Conservation (phyloP, 2,329 filamentous ascomycete genomes). For the Penicillium sp. region DNA sequence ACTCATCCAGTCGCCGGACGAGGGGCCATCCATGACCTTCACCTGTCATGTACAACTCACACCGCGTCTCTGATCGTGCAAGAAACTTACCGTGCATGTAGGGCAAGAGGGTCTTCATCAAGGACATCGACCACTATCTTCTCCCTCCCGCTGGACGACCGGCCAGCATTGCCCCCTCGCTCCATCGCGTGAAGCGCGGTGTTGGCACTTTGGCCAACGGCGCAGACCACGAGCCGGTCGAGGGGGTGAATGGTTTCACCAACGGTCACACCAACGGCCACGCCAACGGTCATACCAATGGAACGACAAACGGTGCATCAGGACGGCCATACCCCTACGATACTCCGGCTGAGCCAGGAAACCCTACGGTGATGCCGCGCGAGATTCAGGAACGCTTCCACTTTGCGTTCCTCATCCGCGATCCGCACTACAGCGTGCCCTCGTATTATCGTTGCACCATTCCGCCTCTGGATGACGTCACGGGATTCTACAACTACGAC, state of each 20-base stretch:
- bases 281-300: slow-evolving; percentile 9
- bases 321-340: slow-evolving; percentile 52
- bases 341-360: slow-evolving; percentile 58
- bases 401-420: slow-evolving; percentile 93
- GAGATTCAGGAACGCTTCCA: slow-evolving; percentile 73
- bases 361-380: slow-evolving; percentile 78
- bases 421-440: slow-evolving; percentile 85
- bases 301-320: slow-evolving; percentile 21
- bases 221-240: slow-evolving; percentile 11
- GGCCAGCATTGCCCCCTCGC: slow-evolving; percentile 70
- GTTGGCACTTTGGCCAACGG: slow-evolving; percentile 47
- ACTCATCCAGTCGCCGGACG: too few species aligned
- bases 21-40: too few species aligned
- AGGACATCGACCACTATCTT: slow-evolving; percentile 93
- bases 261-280: slow-evolving; percentile 9
- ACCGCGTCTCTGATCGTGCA: slow-evolving; percentile 6
- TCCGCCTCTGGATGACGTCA: slow-evolving; percentile 73
- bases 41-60: slow-evolving; percentile 1
- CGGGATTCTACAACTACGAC: slow-evolving; percentile 81
- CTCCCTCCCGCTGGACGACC: slow-evolving; percentile 66
- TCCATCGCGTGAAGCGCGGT: slow-evolving; percentile 54
- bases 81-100: slow-evolving; percentile 45
- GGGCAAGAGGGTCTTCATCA: slow-evolving; percentile 94
- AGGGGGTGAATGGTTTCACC: slow-evolving; percentile 17
- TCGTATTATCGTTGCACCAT: slow-evolving; percentile 93